Base-by-base conservation (phyloP, 305 asterid species). In the Ajuga reptans region DNA sequence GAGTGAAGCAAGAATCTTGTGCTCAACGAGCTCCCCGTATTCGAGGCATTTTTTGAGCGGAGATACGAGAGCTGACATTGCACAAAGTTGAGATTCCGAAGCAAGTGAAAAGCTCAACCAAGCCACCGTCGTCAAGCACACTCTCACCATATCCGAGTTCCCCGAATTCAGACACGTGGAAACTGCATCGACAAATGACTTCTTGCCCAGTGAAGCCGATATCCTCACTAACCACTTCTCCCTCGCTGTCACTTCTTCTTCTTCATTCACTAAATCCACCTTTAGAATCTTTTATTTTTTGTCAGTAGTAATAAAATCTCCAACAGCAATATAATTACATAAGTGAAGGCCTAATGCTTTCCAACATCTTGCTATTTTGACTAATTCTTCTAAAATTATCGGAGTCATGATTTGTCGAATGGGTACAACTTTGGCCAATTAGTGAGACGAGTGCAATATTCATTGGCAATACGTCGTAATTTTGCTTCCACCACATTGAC, bases 101-200 rank as follows among this genome's bases (percentile, higher is more conserved):
- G 80, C 78, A 6, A 87, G 81, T 2, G 88, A 79, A 42, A 83
- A 82, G 80, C 92, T 90, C 76, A 90, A 17, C 96, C 97, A 90
- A 33, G 88, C 92, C 52, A 81, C 84, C 0, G 94, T 88, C 31
- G 85, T 85, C 50, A 86, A 75, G 68, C 94, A 82, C 14, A 86
- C 95, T 50, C 92, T 71, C 36, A 80, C 89, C 82, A 88, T 52
- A 47, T 79, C 83, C 2, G 79, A 73, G 56, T 74, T 79, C 47
- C 83, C 94, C 8, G 73, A 81, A 63, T 74, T 76, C 76, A 88
- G 78, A 64, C 94, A 90, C 75, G 72, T 79, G 31, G 90, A 84
- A 59, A 86, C 37, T 9, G 83, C 78, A 41, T 80, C 81, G 80
- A 85, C 62, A 69, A 90, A 90, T 6, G 90, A 79, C 71, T 75